phyloP scores from a whole-genome alignment of 2,329 filamentous ascomycete species.

The Neodidymelliopsis sp. region DNA sequence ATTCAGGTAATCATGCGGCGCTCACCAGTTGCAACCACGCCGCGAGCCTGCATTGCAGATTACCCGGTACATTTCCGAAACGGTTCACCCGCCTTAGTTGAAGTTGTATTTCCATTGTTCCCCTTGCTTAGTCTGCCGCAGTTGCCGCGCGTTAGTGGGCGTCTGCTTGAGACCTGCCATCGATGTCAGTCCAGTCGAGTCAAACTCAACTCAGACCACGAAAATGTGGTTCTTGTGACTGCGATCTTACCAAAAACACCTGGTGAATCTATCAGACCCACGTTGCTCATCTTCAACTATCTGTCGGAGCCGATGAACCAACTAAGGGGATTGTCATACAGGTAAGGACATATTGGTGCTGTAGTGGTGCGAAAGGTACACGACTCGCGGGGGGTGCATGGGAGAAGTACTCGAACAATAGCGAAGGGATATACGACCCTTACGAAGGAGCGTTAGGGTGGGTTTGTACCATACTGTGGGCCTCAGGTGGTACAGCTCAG shows the following conservation, averaged over 20 bases:
- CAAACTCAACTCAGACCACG: too few relatives aligned
- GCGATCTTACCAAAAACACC: too few relatives aligned
- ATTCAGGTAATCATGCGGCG: constrained; percentile 5
- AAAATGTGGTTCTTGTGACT: too few relatives aligned
- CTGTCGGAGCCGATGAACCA: too few relatives aligned
- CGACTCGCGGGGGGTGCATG: background rate
- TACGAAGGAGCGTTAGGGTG: constrained; percentile 1
- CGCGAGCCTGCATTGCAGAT: background rate
- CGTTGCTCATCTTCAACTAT: too few relatives aligned
- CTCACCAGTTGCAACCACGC: background rate
- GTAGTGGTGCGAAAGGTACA: background rate
- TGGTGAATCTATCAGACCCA: too few relatives aligned
- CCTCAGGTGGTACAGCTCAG: background rate
- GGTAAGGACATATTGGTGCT: background rate
- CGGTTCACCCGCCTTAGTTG: background rate
- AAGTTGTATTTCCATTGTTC: constrained; percentile 1
- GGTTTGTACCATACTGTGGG: background rate
- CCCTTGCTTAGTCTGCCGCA: constrained; percentile 5
- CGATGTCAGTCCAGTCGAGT: too few relatives aligned
- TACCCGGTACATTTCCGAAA: background rate
- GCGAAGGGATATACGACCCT: constrained; percentile 2
- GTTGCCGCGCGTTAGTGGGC: constrained; percentile 1
- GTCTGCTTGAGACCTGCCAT: too few relatives aligned
- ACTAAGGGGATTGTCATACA: too few relatives aligned
- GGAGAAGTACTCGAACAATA: background rate